These are phyloP conservation scores for Davidsoniella eucalypti DNA, from an alignment of 2,329 filamentous ascomycete genomes.

Conservation along the genomic window DNA sequence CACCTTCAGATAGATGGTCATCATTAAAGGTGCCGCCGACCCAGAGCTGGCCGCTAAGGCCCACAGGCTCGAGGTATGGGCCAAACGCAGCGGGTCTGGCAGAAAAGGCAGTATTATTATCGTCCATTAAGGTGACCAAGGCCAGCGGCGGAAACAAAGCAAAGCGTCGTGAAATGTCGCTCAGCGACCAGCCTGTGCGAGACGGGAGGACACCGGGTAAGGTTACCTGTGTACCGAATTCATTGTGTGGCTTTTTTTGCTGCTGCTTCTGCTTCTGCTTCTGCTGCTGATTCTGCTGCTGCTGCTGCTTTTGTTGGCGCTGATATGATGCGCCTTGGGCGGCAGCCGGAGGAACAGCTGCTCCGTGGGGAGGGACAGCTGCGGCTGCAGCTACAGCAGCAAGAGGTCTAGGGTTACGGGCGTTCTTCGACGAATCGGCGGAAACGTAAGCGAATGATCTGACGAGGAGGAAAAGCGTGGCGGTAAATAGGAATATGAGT, in stretches of 20 bases:
- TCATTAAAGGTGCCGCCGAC: conserved; percentile 84
- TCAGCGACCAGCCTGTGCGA: conserved; percentile 23
- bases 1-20: conserved; percentile 47
- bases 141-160: conserved; percentile 90
- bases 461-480: conserved; percentile 28
- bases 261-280: background rate
- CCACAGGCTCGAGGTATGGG: conserved; percentile 54
- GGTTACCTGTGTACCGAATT: background rate
- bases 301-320: background rate
- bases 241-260: background rate
- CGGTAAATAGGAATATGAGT: conserved; percentile 35
- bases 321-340: no score
- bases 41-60: conserved; percentile 82
- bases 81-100: conserved; percentile 89
- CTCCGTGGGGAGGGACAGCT: background rate
- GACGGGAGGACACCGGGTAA: conserved; percentile 15
- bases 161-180: conserved; percentile 60
- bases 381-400: background rate
- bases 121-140: conserved; percentile 88
- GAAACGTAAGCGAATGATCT: background rate
- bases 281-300: background rate
- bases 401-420: conserved; percentile 19
- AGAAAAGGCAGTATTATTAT: conserved; percentile 94
- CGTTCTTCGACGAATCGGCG: conserved; percentile 27
- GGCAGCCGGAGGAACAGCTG: no score